Evolutionary conservation across 495 filamentous ascomycete genomes (phyloP), one percentile per base, ranked within the genome.

Genomic region (Poronia punctata): DNA sequence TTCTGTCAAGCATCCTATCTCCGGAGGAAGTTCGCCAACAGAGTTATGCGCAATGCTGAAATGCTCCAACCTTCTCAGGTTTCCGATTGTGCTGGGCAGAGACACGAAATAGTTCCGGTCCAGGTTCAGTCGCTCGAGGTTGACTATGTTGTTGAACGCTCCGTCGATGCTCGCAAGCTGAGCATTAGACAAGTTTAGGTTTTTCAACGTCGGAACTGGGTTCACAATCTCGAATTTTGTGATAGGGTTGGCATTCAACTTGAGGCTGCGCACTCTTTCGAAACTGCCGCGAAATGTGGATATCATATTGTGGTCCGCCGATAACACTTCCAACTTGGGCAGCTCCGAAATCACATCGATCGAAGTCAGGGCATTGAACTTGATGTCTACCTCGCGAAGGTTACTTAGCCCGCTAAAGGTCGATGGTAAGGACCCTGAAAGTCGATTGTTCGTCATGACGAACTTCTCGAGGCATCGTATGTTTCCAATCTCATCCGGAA

Each of bases 91-190:
- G 35, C 72, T 69, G 0, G 88, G 88, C 22, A 97, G 68, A 2
- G 87, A 88, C 4, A 88, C 85, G 47, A 97, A 88, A 59, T 96
- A 92, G 50, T 99, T 99, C 54, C 87, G 88, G 59, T 96, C 90
- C 14, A 99, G 70, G 26, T 88, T 78, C 15, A 99, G 75, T 46
- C 88, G 86, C 27, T 86, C 82, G 33, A 97, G 59, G 54, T 86
- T 90, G 14, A 83, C 74, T 62, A 97, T 75, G 59, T 89, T 86
- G 45, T 86, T 83, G 56, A 94, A 97, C 10, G 90, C 72, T 27
- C 79, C 77, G 50, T 97, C 90, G 17, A 99, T 75, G 44, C 84
- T 82, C 1, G 87, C 80, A 27, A 99, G 72, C 58, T 96, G 95
- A 8, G 79, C 85, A 17, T 80, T 84, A 6, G 88, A 88, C 39